Conservation (phyloP, 2,329 filamentous ascomycete genomes). For the Penicillium thymicola region DNA sequence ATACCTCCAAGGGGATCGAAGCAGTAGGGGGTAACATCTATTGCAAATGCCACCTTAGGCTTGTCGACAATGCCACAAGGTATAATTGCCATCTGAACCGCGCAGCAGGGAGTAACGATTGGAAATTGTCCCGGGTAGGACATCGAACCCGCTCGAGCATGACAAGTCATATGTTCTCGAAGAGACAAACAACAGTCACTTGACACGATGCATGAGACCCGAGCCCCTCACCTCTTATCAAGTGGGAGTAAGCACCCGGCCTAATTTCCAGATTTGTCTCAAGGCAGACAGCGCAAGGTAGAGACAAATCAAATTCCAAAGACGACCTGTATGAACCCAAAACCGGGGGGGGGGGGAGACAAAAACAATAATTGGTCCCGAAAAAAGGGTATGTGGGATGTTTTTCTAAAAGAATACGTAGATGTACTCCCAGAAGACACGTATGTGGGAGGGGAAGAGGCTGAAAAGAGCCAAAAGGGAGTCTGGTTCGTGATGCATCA, state of each 20-base stretch:
- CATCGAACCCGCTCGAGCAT: not conserved
- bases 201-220: not conserved
- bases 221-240: not conserved
- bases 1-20: not conserved
- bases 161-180: constrained; percentile 6
- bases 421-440: not conserved
- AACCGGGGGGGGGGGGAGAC: not conserved
- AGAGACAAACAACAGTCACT: not conserved
- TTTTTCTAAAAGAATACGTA: not conserved
- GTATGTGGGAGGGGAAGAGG: not conserved
- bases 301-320: not conserved
- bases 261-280: not conserved
- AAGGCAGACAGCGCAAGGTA: not conserved
- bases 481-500: not conserved
- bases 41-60: not conserved
- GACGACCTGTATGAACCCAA: not conserved
- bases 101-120: not conserved
- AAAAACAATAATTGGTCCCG: not conserved
- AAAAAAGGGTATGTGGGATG: not conserved
- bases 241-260: not conserved
- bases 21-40: not conserved
- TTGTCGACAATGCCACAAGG: not conserved
- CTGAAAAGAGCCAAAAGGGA: not conserved
- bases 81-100: not conserved
- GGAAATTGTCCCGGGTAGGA: not conserved